Base-by-base conservation (phyloP, 164 flowering plant genomes). In the Vitis cinerea region DNA sequence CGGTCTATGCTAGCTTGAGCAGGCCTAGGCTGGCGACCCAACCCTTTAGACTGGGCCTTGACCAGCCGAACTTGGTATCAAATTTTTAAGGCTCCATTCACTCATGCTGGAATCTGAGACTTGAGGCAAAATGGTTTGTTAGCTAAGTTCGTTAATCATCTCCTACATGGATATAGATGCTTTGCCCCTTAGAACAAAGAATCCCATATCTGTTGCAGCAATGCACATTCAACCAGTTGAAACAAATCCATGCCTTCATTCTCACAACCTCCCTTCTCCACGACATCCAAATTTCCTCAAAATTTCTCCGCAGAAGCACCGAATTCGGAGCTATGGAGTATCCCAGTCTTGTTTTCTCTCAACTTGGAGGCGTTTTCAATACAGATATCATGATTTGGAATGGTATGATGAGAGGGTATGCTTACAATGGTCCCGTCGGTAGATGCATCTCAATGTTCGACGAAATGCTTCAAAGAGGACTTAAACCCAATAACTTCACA, bases 251-350 rank as follows among this genome's bases (percentile, higher is more conserved):
- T 68, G 85, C 68, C 72, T 49, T 81, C 71, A 56, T 78, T 47
- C 59, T 78, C 64, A 72, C 79, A 9, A 68, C 76, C 12, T 67
- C 80, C 13, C 72, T 81, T 52, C 10, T 27, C 57, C 72, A 48
- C 66, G 65, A 72, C 62, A 29, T 67, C n/a, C 70, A 69, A 53
- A 69, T 85, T 17, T 71, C 74, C 57, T 72, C 79, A 9, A 76
- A 66, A 59, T 76, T 83, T 56, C 84, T 83, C 27, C 82, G 88
- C 9, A 72, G 86, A 50, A 79, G 78, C 72, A 83, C 86, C 44
- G 88, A 85, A 58, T 81, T 77, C 15, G 84, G 86, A 23, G 53
- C 54, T 10, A 83, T 83, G 86, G 83, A 81, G 2, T 83, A 81
- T 57, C 37, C 86, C 9, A 64, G 59, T 55, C 74, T 70, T 31